Evolutionary conservation across 768 basidiomycete genomes (phyloP).

Genomic region (Agrocybe pediades): DNA sequence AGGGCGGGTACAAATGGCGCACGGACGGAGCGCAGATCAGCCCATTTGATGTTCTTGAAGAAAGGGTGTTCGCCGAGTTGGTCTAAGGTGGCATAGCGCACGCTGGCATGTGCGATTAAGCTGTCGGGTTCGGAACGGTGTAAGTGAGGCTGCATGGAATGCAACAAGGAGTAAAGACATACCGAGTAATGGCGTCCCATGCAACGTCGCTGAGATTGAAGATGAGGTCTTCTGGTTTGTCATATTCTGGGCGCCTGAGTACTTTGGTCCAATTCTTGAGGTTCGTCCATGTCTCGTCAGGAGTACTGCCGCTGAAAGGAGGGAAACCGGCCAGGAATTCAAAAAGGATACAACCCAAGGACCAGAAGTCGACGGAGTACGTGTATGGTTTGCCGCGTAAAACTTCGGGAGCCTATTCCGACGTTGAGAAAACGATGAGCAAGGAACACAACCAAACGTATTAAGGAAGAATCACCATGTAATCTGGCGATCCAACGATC

Average conservation of each 20-base stretch:
- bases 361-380: conserved; percentile 98
- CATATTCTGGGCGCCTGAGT: conserved; percentile 90
- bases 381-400: conserved; percentile 93
- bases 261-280: conserved; percentile 97
- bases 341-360: conserved; percentile 96
- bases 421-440: not conserved
- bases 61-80: conserved; percentile 82
- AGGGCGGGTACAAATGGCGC: conserved; percentile 95
- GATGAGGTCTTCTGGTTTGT: conserved; percentile 92
- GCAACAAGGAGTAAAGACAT: conserved; percentile 21
- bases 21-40: conserved; percentile 68
- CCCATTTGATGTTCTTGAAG: conserved; percentile 79
- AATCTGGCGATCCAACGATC: conserved; percentile 97
- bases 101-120: conserved; percentile 84
- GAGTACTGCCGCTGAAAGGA: conserved; percentile 93
- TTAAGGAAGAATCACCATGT: conserved; percentile 63
- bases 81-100: conserved; percentile 73
- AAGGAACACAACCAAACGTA: not conserved
- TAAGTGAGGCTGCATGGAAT: too few species aligned
- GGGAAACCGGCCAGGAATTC: conserved; percentile 98
- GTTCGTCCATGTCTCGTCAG: conserved; percentile 99
- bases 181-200: conserved; percentile 94
- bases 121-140: too few species aligned
- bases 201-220: conserved; percentile 94
- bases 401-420: conserved; percentile 83